phyloP scores from a whole-genome alignment of 2,329 filamentous ascomycete genomes.

The Sporothrix luriei region DNA sequence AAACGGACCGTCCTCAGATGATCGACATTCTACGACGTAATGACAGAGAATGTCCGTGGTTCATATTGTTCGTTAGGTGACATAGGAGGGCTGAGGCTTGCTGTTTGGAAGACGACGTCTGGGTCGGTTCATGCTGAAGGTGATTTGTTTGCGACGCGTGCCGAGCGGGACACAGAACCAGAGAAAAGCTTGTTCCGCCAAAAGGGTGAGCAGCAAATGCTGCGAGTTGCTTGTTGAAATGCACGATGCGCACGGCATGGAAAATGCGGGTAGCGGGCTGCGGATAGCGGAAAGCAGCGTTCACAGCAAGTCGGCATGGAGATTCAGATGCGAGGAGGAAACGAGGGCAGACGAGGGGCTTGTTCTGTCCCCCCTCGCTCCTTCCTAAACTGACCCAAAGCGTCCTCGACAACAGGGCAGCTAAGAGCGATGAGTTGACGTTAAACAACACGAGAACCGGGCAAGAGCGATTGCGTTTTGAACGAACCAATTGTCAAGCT shows the following conservation, averaged over 20 bases:
- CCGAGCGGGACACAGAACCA: not conserved
- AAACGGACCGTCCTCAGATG: conserved; percentile 8
- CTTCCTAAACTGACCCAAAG: not conserved
- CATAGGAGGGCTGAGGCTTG: not conserved
- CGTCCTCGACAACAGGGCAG: not conserved
- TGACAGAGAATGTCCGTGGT: conserved; percentile 3
- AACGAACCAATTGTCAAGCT: conserved; percentile 4
- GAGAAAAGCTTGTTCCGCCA: not conserved
- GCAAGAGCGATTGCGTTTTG: not conserved
- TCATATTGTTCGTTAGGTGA: not conserved
- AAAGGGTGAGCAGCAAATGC: not conserved
- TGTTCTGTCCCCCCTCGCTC: not conserved
- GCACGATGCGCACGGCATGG: not conserved
- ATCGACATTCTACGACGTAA: not conserved
- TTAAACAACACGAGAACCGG: not conserved
- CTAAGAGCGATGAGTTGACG: not conserved
- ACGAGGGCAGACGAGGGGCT: not conserved
- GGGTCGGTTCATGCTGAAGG: not conserved
- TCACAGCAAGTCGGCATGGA: not conserved
- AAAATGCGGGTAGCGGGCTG: not conserved
- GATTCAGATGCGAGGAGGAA: not conserved
- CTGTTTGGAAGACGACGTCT: not conserved
- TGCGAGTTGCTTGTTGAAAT: not conserved
- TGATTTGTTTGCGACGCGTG: not conserved
- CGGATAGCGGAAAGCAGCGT: conserved; percentile 11